Evolutionary conservation across 2,329 filamentous ascomycete species (phyloP).

Genomic region (Metarhizium humberi): DNA sequence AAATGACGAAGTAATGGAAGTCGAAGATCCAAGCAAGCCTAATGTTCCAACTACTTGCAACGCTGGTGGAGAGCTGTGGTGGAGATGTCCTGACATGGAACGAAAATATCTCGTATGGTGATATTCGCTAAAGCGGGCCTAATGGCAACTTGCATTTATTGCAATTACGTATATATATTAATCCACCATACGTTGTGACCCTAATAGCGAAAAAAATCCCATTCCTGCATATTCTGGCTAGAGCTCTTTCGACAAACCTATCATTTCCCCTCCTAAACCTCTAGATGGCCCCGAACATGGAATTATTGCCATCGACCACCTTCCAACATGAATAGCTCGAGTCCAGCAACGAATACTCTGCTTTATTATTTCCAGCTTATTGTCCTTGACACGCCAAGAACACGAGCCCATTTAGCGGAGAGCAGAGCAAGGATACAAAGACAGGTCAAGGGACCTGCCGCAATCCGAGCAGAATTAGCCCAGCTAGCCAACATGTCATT

Average conservation of each 20-base stretch:
- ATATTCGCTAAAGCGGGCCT: too few species aligned
- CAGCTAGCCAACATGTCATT: too few species aligned
- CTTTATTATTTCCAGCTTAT: neutral
- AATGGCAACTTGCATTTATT: too few species aligned
- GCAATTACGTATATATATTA: too few species aligned
- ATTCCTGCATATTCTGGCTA: slow-evolving; percentile 77
- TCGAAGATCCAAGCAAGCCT: too few species aligned
- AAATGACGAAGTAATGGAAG: too few species aligned
- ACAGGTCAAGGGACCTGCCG: slow-evolving; percentile 1
- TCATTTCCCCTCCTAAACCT: slow-evolving; percentile 54
- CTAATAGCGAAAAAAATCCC: slow-evolving; percentile 59
- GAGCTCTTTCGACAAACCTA: slow-evolving; percentile 85
- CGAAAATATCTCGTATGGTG: too few species aligned
- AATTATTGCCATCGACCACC: slow-evolving; percentile 83
- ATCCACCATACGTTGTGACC: slow-evolving; percentile 76
- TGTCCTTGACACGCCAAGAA: slow-evolving; percentile 4
- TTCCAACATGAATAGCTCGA: slow-evolving; percentile 79
- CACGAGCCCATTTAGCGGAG: slow-evolving; percentile 4
- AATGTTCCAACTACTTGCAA: too few species aligned
- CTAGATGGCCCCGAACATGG: slow-evolving; percentile 48
- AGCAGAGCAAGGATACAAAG: slow-evolving; percentile 5
- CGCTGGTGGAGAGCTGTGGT: too few species aligned
- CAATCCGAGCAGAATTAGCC: too few species aligned
- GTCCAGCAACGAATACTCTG: slow-evolving; percentile 52
- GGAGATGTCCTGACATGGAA: too few species aligned